Base-by-base conservation (phyloP, 768 basidiomycete genomes). In the Pleurotus citrinopileatus region DNA sequence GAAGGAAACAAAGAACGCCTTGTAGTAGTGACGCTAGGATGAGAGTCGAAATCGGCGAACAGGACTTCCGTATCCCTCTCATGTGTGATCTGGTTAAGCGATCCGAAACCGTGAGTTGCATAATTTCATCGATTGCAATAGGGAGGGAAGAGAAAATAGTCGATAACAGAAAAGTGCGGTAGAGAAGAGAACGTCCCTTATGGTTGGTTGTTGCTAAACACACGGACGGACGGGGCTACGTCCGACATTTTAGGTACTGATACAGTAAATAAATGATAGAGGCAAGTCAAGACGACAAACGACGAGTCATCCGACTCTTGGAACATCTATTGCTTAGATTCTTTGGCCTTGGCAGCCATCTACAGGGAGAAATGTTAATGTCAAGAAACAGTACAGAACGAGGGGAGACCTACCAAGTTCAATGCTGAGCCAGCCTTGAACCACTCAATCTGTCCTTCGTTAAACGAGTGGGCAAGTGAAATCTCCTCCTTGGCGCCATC, bases 371-470 rank as follows among this genome's bases (percentile, higher is more conserved):
- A 17, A 25, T 17, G 10, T 37, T 3, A 42, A 23, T 19, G 32
- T 34, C 2, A 52, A 12, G 17, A 26, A 20, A 43, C 2, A 52
- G 36, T 2, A 38, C 38, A 42, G 29, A 43, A 40, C 4, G 15
- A 22, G 19, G 6, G 19, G 12, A 19, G 42, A 77, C 82, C 34
- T 60, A 91, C 88, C 73, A 94, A 65, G 80, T 95, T 94, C 51
- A 96, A 83, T 15, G 93, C 92, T 60, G 90, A 93, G 37, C 96
- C 96, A 63, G 94, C 94, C 81, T 94, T 95, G 86, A 97, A 98
- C 95, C 96, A 97, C 62, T 83, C 92, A 66, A 97, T 95, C 74
- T 97, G 95, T 43, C 93, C 93, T 72, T 93, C 88, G 67, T 98
- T 98, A 81, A 97, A 98, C 10, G 92, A 90, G 72, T 97, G 94